phyloP scores from a whole-genome alignment of 371 early-diverging fungal genomes.

The Umbelopsis sp. region DNA sequence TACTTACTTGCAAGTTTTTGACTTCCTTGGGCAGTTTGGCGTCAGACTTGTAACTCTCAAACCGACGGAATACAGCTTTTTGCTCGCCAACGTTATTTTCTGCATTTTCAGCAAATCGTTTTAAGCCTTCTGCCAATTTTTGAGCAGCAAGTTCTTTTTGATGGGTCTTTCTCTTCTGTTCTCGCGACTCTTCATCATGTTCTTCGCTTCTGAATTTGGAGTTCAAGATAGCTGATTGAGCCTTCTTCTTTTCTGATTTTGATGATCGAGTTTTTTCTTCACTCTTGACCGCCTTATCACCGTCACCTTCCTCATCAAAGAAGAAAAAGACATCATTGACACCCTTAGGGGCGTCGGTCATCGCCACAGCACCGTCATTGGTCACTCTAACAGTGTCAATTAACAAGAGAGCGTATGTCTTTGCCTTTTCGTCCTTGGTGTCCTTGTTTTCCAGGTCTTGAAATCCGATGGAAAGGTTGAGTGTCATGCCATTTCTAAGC shows the following conservation, averaged over 20 bases:
- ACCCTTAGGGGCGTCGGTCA: slow-evolving; percentile 79
- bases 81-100: slow-evolving; percentile 68
- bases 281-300: slow-evolving; percentile 52
- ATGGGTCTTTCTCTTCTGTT: slow-evolving; percentile 82
- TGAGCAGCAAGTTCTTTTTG: slow-evolving; percentile 84
- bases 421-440: slow-evolving; percentile 66
- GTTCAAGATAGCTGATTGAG: slow-evolving; percentile 80
- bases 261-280: slow-evolving; percentile 26
- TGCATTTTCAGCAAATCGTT: slow-evolving; percentile 71
- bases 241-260: slow-evolving; percentile 36
- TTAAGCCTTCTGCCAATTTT: slow-evolving; percentile 79
- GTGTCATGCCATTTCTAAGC: slow-evolving; percentile 82
- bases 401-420: slow-evolving; percentile 81
- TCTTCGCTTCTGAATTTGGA: slow-evolving; percentile 89
- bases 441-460: slow-evolving; percentile 80
- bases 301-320: slow-evolving; percentile 69
- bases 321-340: slow-evolving; percentile 79
- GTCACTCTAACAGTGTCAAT: slow-evolving; percentile 84
- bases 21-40: slow-evolving; percentile 81
- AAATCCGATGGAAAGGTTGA: slow-evolving; percentile 87
- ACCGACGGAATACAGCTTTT: slow-evolving; percentile 78
- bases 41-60: slow-evolving; percentile 95
- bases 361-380: slow-evolving; percentile 56
- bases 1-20: slow-evolving; percentile 61
- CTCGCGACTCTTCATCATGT: slow-evolving; percentile 78